phyloP scores from a whole-genome alignment of 1,284 basidiomycete species.

The Puccinia hordei region DNA sequence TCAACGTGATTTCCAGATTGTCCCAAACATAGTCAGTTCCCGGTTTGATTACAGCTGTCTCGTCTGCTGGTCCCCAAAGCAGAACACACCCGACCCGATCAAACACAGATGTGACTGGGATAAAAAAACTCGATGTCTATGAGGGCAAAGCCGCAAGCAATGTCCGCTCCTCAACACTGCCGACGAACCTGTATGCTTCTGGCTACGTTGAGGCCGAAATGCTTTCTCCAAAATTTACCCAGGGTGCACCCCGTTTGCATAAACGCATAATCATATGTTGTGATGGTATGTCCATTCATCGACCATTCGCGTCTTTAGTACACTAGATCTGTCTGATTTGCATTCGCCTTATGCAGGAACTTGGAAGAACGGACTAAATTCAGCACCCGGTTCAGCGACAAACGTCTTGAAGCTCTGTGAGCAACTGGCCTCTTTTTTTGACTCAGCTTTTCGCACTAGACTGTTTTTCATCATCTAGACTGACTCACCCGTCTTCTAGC shows the following conservation, averaged over 20 bases:
- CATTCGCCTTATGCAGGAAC: slow-evolving; percentile 16
- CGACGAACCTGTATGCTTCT: slow-evolving; percentile 23
- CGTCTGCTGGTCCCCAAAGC: neutral
- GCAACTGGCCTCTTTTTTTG: neutral
- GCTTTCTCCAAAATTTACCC: slow-evolving; percentile 14
- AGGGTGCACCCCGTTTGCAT: slow-evolving; percentile 27
- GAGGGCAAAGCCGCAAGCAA: neutral
- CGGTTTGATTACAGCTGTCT: slow-evolving; percentile 1
- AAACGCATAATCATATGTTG: slow-evolving; percentile 48
- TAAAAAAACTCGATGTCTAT: neutral
- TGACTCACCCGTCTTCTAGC: neutral
- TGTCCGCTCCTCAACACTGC: slow-evolving; percentile 10
- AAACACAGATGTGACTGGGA: neutral
- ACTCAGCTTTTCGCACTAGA: neutral
- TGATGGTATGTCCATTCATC: slow-evolving; percentile 25
- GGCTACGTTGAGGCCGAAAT: slow-evolving; percentile 44
- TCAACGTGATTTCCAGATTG: too few species aligned
- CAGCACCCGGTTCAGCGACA: slow-evolving; percentile 29
- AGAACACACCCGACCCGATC: neutral
- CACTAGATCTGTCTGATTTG: neutral
- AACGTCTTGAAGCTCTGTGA: slow-evolving; percentile 46
- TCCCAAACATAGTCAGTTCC: neutral
- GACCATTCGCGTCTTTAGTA: neutral
- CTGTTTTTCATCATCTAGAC: neutral
- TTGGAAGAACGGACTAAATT: slow-evolving; percentile 38